Percentiles rank a stretch among this genome's conserved stretches.
These are phyloP conservation scores for Geotrichum candidum DNA, from an alignment of 1,139 yeast genomes.

Conservation along the genomic window DNA sequence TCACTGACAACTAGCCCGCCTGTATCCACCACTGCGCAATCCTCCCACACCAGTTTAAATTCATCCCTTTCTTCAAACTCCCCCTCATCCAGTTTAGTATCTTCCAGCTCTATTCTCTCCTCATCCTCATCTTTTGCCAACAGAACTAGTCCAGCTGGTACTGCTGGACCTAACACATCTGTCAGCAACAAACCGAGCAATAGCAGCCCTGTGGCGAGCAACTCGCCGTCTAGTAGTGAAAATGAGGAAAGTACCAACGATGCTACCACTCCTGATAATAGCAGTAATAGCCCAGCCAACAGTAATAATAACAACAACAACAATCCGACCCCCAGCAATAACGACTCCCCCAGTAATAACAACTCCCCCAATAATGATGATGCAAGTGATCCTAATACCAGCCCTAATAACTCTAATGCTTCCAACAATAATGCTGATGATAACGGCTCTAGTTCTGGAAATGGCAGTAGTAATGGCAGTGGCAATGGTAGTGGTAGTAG, in stretches of 20 bases:
- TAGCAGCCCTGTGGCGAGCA: neutral
- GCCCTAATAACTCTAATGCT: neutral
- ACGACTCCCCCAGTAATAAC: neutral
- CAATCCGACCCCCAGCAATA: neutral
- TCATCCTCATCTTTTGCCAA: neutral
- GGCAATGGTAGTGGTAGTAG: neutral
- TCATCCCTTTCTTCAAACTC: neutral
- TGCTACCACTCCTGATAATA: neutral
- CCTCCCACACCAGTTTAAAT: neutral
- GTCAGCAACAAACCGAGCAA: neutral
- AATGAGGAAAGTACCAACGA: neutral
- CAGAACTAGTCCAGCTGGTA: neutral
- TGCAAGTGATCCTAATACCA: neutral
- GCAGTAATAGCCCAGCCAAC: too few species aligned
- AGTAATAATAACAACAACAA: neutral
- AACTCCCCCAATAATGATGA: neutral
- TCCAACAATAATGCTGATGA: neutral
- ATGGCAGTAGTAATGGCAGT: neutral
- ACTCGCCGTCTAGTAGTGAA: neutral
- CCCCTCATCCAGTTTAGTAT: neutral
- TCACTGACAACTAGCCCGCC: neutral
- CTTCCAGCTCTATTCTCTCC: neutral
- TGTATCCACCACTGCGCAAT: neutral
- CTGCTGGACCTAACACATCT: neutral
- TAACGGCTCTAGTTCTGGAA: neutral